A percentile compares a stretch with the other conserved stretches of the same genome.
These are phyloP conservation scores for Podospora bellae-mahoneyi DNA, from an alignment of 495 filamentous ascomycete species.

Conservation along the genomic window DNA sequence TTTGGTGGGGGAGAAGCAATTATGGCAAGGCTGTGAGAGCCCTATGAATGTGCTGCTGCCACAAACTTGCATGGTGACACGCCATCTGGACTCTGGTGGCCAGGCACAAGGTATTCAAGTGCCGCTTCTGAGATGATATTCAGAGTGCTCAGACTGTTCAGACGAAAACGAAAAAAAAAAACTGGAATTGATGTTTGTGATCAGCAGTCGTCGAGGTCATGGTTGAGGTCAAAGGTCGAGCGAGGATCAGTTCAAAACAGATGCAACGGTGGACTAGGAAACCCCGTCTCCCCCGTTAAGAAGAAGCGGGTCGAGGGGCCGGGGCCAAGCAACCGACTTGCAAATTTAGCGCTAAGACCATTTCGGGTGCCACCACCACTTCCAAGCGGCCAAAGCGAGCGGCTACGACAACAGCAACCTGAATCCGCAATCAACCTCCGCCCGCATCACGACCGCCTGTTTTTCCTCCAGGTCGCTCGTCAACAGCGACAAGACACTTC, in stretches of 20 bases:
- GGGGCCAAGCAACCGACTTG: not conserved
- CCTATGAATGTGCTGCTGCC: not conserved
- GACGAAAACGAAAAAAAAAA: no score
- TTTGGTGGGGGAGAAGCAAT: not conserved
- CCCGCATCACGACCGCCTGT: not conserved
- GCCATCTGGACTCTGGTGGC: not conserved
- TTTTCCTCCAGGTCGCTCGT: not conserved
- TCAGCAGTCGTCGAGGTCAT: not conserved
- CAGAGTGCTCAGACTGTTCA: not conserved
- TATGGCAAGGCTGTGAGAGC: constrained; percentile 4
- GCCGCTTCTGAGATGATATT: not conserved
- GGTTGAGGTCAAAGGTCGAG: no score
- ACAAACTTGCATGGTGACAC: not conserved
- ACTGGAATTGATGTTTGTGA: not conserved
- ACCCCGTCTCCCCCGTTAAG: not conserved
- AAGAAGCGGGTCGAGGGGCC: not conserved
- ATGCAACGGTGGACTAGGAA: constrained; percentile 1
- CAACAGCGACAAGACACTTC: not conserved
- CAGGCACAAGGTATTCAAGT: not conserved
- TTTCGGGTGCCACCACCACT: constrained; percentile 17
- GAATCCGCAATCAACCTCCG: constrained; percentile 20
- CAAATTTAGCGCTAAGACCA: constrained; percentile 17
- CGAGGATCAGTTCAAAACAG: not conserved
- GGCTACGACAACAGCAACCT: constrained; percentile 21
- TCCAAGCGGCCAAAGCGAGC: constrained; percentile 16